phyloP scores from a whole-genome alignment of 2,329 filamentous ascomycete species.

The Alternaria atra region DNA sequence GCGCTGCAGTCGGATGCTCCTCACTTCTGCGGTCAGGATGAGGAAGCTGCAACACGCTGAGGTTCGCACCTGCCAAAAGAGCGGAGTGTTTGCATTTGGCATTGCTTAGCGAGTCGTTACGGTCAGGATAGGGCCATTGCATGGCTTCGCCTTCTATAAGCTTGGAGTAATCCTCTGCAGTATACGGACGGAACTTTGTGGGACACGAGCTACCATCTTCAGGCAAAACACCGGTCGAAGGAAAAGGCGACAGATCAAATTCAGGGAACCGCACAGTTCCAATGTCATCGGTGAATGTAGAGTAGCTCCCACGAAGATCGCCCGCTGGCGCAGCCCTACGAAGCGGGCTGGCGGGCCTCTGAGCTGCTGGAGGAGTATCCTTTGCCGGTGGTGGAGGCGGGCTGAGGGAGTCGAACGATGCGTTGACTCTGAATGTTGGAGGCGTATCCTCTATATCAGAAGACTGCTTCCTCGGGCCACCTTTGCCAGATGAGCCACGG shows the following conservation, averaged over 20 bases:
- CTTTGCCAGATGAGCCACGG: conserved; percentile 19
- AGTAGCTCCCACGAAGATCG: conserved; percentile 28
- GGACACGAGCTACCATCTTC: conserved; percentile 29
- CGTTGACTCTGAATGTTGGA: background rate
- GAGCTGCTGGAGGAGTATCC: conserved; percentile 49
- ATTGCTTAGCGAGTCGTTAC: conserved; percentile 17
- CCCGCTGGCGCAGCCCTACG: conserved; percentile 24
- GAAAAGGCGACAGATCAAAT: conserved; percentile 25
- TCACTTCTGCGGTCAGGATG: conserved; percentile 27
- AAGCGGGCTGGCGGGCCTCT: conserved; percentile 26
- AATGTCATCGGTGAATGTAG: conserved; percentile 9
- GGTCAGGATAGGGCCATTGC: conserved; percentile 25
- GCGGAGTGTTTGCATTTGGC: conserved; percentile 15
- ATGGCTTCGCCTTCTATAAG: conserved; percentile 36
- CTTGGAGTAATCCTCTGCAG: conserved; percentile 39
- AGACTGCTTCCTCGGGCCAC: conserved; percentile 10
- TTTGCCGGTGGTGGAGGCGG: conserved; percentile 57
- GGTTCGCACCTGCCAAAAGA: conserved; percentile 13
- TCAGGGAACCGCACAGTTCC: conserved; percentile 23
- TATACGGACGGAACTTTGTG: conserved; percentile 33
- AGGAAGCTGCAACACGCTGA: conserved; percentile 15
- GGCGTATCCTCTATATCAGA: conserved; percentile 10
- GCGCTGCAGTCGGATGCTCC: conserved; percentile 17
- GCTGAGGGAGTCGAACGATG: conserved; percentile 19
- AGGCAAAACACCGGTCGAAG: conserved; percentile 19